Base-by-base conservation (phyloP, 176 grass and related monocot species). In the Aegilops sharonensis region DNA sequence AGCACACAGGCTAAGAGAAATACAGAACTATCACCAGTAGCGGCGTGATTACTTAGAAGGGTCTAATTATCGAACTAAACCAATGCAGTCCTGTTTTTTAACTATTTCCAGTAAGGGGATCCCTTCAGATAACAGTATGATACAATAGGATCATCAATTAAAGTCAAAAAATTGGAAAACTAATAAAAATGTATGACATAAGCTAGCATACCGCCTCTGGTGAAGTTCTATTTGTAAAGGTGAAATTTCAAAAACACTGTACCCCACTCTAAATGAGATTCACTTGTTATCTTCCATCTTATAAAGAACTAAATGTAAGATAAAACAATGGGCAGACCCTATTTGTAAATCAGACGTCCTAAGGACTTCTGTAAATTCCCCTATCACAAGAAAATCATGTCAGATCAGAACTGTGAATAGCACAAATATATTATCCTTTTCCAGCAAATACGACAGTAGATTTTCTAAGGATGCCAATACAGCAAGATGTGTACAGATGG, bases 401-500 rank as follows among this genome's bases (percentile, higher is more conserved):
- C 14, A 23, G 70, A 83, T 39, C 48, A 42, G 35, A 37, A 61
- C 36, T 72, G 12, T 83, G 31, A 30, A 71, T 72, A 80, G 73
- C 31, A 78, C n/a, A 32, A 31, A 30, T 40, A 50, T 34, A 18
- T 80, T 31, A 8, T 25, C 6, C 48, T 31, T 36, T 52, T 42
- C 3, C 54, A 71, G 47, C 31, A 60, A 85, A 40, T 5, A 68
- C 20, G 30, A 68, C 7, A 64, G 23, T 56, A 89, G 27, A 47
- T 4, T 85, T 80, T 77, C 11, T 9, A 77, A 35, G 27, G 34
- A 20, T 29, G 43, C 12, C 20, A 79, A 45, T 68, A 71, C 59
- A 87, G 54, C 30, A 64, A 85, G 25, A 77, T 48, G 65, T 60
- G 56, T 12, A 25, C 76, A 78, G 62, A 87, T 20, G 35, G 31